phyloP scores from a whole-genome alignment of 768 basidiomycete genomes.

The Epithele typhae region DNA sequence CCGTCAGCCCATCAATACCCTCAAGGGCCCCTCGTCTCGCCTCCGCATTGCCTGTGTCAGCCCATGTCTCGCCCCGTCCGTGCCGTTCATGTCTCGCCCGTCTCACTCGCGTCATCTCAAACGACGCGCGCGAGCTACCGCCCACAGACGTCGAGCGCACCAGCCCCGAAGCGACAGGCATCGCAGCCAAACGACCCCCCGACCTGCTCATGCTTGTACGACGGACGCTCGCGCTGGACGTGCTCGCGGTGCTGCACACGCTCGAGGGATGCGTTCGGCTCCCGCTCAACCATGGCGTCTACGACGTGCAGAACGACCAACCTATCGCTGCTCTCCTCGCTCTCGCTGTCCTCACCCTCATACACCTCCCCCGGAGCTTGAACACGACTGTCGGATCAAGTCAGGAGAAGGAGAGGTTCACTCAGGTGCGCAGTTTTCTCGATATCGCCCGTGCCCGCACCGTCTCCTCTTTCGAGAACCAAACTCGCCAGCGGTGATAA shows the following conservation, averaged over 20 bases:
- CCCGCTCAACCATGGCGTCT: constrained; percentile 76
- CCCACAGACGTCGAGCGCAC: constrained; percentile 35
- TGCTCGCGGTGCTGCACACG: constrained; percentile 71
- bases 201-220: constrained; percentile 70
- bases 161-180: constrained; percentile 31
- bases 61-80: constrained; percentile 82
- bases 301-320: constrained; percentile 77
- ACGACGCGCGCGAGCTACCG: constrained; percentile 41
- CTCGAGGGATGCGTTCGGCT: constrained; percentile 77
- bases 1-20: no score
- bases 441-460: no score
- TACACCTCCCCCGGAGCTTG: no score
- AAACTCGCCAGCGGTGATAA: no score
- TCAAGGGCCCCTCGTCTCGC: no score
- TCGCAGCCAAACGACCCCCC: constrained; percentile 31
- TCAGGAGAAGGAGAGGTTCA: no score
- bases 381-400: no score
- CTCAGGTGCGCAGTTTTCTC: no score
- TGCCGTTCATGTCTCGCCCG: constrained; percentile 76
- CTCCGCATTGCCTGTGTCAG: no score
- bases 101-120: constrained; percentile 47
- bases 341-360: no score
- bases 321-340: no score
- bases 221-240: constrained; percentile 76
- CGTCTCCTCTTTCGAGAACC: no score